A percentile compares a stretch with the other conserved stretches of the same genome.
Conservation (phyloP, 495 filamentous ascomycete genomes). For the Hypomontagnella submonticulosa region DNA sequence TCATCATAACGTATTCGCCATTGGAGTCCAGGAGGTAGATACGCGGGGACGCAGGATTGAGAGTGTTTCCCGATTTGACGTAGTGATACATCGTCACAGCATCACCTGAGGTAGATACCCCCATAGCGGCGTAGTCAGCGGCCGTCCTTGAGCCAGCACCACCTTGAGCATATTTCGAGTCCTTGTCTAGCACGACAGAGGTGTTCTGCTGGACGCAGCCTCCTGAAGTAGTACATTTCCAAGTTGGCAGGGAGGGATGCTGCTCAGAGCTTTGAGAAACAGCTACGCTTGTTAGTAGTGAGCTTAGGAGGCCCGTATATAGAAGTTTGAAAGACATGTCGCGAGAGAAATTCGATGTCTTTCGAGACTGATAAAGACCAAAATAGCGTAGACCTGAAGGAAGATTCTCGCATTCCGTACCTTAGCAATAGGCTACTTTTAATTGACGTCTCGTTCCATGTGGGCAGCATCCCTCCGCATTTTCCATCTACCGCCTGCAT, state of each 20-base stretch:
- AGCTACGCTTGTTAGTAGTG: conserved; percentile 31
- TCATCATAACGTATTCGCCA: conserved; percentile 64
- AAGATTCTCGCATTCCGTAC: conserved; percentile 26
- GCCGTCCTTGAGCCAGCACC: conserved; percentile 36
- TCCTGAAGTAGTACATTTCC: conserved; percentile 51
- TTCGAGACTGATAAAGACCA: conserved; percentile 10
- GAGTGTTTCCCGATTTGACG: conserved; percentile 43
- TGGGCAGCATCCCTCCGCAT: conserved; percentile 33
- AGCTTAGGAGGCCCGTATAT: conserved; percentile 33
- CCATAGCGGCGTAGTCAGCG: conserved; percentile 42
- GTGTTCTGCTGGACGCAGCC: conserved; percentile 56
- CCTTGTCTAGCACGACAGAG: conserved; percentile 55
- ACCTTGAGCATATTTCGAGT: conserved; percentile 40
- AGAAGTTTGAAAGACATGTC: conserved; percentile 44
- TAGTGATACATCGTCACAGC: conserved; percentile 45
- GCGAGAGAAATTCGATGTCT: conserved; percentile 9
- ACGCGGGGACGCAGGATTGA: conserved; percentile 56
- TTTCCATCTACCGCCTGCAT: conserved; percentile 17
- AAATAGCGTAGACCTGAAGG: conserved; percentile 24
- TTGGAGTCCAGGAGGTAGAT: conserved; percentile 63
- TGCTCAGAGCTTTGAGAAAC: conserved; percentile 46
- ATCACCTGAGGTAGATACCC: conserved; percentile 38
- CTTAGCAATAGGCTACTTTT: conserved; percentile 20
- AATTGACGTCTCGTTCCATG: conserved; percentile 26
- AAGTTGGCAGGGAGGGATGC: conserved; percentile 52